phyloP scores from a whole-genome alignment of 2,329 filamentous ascomycete species.

The Fusarium chlamydosporum region DNA sequence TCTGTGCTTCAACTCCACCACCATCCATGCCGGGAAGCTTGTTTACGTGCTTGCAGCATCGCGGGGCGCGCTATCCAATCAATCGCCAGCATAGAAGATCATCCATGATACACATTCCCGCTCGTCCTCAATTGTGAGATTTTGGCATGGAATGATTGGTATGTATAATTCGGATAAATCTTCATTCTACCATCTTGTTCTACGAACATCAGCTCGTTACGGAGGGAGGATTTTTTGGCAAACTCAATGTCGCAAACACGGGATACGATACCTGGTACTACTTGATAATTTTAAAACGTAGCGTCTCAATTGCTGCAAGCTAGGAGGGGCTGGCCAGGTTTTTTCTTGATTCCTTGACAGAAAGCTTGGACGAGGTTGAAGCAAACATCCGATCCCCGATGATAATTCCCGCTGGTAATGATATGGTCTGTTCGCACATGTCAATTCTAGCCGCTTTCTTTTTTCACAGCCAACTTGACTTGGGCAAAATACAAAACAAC shows the following conservation, averaged over 20 bases:
- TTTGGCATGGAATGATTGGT: background rate
- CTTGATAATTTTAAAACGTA: background rate
- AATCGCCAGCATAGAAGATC: slow-evolving; percentile 1
- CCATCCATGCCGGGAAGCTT: slow-evolving; percentile 22
- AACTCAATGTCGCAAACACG: background rate
- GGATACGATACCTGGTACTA: background rate
- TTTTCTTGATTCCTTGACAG: slow-evolving; percentile 29
- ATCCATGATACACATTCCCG: background rate
- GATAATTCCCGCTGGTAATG: background rate
- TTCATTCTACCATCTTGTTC: background rate
- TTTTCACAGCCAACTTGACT: too few relatives aligned
- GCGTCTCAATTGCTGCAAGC: slow-evolving; percentile 18
- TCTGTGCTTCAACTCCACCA: slow-evolving; percentile 33
- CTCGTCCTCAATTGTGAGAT: background rate
- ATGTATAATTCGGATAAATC: too few relatives aligned
- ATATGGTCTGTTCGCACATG: background rate
- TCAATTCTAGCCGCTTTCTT: too few relatives aligned
- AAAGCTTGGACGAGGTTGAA: slow-evolving; percentile 29
- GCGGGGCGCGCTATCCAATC: slow-evolving; percentile 16
- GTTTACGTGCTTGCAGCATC: slow-evolving; percentile 35
- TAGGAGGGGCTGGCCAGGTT: slow-evolving; percentile 36
- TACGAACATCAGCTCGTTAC: background rate
- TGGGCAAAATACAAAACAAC: too few relatives aligned
- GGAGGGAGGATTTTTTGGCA: too few relatives aligned
- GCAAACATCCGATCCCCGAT: slow-evolving; percentile 14